These are phyloP conservation scores for Fistulinella prunicolor DNA, from an alignment of 768 basidiomycete species.

Conservation along the genomic window DNA sequence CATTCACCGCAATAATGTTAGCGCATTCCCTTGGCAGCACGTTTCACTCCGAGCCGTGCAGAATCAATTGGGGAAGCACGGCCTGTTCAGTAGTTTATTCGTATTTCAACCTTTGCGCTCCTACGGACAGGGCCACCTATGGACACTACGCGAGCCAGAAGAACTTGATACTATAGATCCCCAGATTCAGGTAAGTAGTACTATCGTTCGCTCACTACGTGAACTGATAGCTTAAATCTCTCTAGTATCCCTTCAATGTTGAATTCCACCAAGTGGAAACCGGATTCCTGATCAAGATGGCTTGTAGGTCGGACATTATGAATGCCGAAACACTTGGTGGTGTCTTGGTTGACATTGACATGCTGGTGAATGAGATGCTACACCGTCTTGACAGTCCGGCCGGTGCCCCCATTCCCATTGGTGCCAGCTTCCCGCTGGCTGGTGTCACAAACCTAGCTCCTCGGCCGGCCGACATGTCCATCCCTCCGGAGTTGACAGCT, in stretches of 20 bases:
- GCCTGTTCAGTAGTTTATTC: slow-evolving; percentile 43
- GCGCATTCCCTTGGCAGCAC: slow-evolving; percentile 44
- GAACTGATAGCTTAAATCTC: neutral
- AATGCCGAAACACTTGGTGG: slow-evolving; percentile 17
- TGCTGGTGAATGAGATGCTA: slow-evolving; percentile 20
- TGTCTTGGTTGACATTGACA: slow-evolving; percentile 18
- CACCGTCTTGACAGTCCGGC: slow-evolving; percentile 17
- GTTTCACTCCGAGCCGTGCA: slow-evolving; percentile 44
- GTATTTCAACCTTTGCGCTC: slow-evolving; percentile 38
- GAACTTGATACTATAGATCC: slow-evolving; percentile 17
- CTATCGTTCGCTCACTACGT: neutral
- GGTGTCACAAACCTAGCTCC: neutral
- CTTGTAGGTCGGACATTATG: slow-evolving; percentile 34
- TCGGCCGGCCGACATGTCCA: neutral
- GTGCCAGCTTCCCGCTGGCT: neutral
- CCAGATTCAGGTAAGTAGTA: slow-evolving; percentile 30
- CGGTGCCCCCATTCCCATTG: neutral
- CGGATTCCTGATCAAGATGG: slow-evolving; percentile 36
- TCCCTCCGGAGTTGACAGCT: slow-evolving; percentile 9
- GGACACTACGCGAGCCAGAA: slow-evolving; percentile 20
- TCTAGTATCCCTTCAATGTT: slow-evolving; percentile 44
- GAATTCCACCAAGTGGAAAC: slow-evolving; percentile 36
- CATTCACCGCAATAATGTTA: slow-evolving; percentile 39
- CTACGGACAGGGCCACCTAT: slow-evolving; percentile 7
- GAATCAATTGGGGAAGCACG: slow-evolving; percentile 26